Percentiles rank a stretch among this genome's conserved stretches.
Conservation (phyloP, 176 grass and related monocot genomes). For the Triticum dicoccoides region DNA sequence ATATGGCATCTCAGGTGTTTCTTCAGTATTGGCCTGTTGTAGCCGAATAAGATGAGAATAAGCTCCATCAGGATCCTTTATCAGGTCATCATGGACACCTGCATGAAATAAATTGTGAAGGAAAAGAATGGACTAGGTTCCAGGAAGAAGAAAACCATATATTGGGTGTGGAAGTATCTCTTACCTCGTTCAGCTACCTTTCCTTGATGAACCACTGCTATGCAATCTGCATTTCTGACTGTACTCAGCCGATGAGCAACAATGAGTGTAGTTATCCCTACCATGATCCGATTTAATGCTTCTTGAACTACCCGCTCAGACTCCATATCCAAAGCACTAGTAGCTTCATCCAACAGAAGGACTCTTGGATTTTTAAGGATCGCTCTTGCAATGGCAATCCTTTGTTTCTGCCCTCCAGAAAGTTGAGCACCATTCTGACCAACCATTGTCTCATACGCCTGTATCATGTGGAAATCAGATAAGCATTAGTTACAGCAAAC, state of each 20-base stretch:
- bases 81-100: conserved; percentile 65
- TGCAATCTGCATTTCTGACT: conserved; percentile 65
- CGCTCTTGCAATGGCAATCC: conserved; percentile 70
- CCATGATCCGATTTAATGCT: conserved; percentile 71
- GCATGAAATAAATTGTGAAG: conserved; percentile 5
- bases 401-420: conserved; percentile 81
- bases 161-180: conserved; percentile 2
- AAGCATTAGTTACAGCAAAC: conserved; percentile 7
- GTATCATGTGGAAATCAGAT: conserved; percentile 7
- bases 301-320: conserved; percentile 65
- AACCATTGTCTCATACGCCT: conserved; percentile 62
- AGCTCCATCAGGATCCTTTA: conserved; percentile 63
- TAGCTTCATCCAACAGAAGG: conserved; percentile 67
- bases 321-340: conserved; percentile 66
- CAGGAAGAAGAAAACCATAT: conserved; percentile 10
- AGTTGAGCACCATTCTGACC: conserved; percentile 58
- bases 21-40: conserved; percentile 43
- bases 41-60: conserved; percentile 64
- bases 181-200: conserved; percentile 75
- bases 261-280: conserved; percentile 67
- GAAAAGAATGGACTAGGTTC: neutral
- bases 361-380: conserved; percentile 61
- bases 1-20: neutral
- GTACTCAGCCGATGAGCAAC: conserved; percentile 84
- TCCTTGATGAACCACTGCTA: conserved; percentile 63